A percentile compares a stretch with the other conserved stretches of the same genome.
Evolutionary conservation across 306 rosid genomes (phyloP).

Genomic region (Castanea mollissima): DNA sequence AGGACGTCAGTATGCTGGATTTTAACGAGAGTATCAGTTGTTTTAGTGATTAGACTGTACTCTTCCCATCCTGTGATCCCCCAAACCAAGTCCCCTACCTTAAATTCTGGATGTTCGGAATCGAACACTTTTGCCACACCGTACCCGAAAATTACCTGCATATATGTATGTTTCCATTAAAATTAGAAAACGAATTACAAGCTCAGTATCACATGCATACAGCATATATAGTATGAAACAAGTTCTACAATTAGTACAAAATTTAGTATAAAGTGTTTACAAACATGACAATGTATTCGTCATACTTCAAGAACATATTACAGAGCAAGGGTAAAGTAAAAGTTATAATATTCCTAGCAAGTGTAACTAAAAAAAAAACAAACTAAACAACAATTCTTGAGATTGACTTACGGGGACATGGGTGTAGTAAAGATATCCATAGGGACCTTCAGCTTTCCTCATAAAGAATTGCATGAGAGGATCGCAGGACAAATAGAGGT

Average conservation of each 20-base stretch:
- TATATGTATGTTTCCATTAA: not conserved
- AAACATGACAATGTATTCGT: no score
- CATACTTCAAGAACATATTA: not conserved
- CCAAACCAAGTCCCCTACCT: slow-evolving; percentile 44
- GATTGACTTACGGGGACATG: slow-evolving; percentile 40
- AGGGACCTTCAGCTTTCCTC: slow-evolving; percentile 6
- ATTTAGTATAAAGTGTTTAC: no score
- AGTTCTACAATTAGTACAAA: no score
- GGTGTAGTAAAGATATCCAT: slow-evolving; percentile 12
- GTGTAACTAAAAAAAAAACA: not conserved
- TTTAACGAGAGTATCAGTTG: slow-evolving; percentile 30
- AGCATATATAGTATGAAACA: no score
- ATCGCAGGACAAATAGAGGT: slow-evolving; percentile 63
- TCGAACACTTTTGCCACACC: slow-evolving; percentile 50
- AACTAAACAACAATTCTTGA: not conserved
- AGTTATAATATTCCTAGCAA: not conserved
- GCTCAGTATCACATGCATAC: no score
- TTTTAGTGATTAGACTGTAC: slow-evolving; percentile 35
- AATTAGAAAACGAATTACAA: no score
- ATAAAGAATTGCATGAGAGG: slow-evolving; percentile 41
- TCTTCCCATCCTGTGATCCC: slow-evolving; percentile 60
- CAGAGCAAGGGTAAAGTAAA: not conserved
- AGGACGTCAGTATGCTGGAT: slow-evolving; percentile 42
- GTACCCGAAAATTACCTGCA: slow-evolving; percentile 39
- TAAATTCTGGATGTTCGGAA: slow-evolving; percentile 42